Evolutionary conservation across 2,329 filamentous ascomycete species (phyloP).

Genomic region (Hirsutella minnesotensis): DNA sequence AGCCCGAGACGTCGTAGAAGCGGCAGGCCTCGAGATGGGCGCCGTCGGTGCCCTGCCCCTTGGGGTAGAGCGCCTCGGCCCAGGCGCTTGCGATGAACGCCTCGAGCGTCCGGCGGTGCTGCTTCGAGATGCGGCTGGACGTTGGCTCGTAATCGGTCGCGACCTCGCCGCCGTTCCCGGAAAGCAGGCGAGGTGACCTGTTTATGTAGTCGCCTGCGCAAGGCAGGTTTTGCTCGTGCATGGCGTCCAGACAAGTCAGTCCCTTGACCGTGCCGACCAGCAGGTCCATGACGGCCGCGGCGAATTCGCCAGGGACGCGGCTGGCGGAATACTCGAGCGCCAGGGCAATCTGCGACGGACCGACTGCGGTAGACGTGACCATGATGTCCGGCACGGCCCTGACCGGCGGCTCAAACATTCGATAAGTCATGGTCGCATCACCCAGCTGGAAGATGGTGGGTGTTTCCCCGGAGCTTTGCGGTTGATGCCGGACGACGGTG

Average conservation of each 20-base stretch:
- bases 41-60: slow-evolving; percentile 25
- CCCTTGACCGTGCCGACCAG: slow-evolving; percentile 32
- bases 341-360: slow-evolving; percentile 25
- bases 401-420: slow-evolving; percentile 24
- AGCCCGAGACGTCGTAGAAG: slow-evolving; percentile 40
- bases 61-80: slow-evolving; percentile 29
- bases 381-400: slow-evolving; percentile 33
- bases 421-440: slow-evolving; percentile 31
- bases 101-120: slow-evolving; percentile 29
- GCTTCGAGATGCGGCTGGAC: slow-evolving; percentile 19
- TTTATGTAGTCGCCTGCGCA: slow-evolving; percentile 25
- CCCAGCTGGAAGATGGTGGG: slow-evolving; percentile 32
- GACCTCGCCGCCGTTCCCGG: slow-evolving; percentile 15
- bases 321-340: slow-evolving; percentile 33
- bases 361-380: slow-evolving; percentile 27
- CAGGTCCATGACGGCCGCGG: slow-evolving; percentile 30
- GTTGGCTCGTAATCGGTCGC: slow-evolving; percentile 1
- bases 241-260: slow-evolving; percentile 31
- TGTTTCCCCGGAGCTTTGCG: slow-evolving; percentile 16
- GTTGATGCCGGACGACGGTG: slow-evolving; percentile 40
- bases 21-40: slow-evolving; percentile 29
- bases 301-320: slow-evolving; percentile 28
- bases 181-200: slow-evolving; percentile 28
- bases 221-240: slow-evolving; percentile 33
- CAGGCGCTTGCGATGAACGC: slow-evolving; percentile 30